Percentiles rank a stretch among this genome's conserved stretches.
Evolutionary conservation across 2,329 filamentous ascomycete genomes (phyloP).

Genomic region (Penicillium sp.): DNA sequence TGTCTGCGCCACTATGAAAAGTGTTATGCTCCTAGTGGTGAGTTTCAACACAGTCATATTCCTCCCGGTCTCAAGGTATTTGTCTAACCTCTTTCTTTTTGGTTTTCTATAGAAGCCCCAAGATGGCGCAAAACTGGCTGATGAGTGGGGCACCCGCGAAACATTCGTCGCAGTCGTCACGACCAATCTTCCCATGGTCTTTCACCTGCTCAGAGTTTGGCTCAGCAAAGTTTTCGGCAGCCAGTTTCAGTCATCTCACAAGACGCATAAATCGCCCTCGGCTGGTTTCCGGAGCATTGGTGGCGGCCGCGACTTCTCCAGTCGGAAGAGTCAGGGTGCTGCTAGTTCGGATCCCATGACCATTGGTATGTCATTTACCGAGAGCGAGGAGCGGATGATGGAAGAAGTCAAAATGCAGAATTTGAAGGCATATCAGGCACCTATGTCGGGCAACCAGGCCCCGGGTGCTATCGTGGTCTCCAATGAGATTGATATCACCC

Average conservation of each 20-base stretch:
- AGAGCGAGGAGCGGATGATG: conserved; percentile 48
- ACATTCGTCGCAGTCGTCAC: conserved; percentile 40
- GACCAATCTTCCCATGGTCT: conserved; percentile 38
- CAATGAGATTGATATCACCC: conserved; percentile 40
- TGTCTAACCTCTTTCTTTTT: neutral
- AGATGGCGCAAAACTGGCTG: conserved; percentile 31
- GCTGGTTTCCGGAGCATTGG: conserved; percentile 25
- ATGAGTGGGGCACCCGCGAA: conserved; percentile 39
- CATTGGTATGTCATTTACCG: conserved; percentile 37
- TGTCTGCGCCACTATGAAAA: conserved; percentile 51
- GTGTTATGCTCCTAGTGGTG: conserved; percentile 45
- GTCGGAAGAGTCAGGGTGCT: conserved; percentile 31
- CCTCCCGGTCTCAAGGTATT: neutral
- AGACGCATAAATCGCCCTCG: conserved; percentile 26
- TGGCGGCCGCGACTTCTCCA: conserved; percentile 23
- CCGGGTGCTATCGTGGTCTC: conserved; percentile 41
- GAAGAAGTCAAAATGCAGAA: conserved; percentile 42
- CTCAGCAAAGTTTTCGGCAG: conserved; percentile 38
- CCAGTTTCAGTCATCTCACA: conserved; percentile 37
- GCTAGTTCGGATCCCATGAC: conserved; percentile 36
- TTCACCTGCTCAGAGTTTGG: conserved; percentile 42
- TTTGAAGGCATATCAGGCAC: conserved; percentile 24
- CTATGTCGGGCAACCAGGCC: conserved; percentile 9
- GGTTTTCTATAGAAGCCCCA: conserved; percentile 23
- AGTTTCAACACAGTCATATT: conserved; percentile 1